Base-by-base conservation (phyloP, 1,139 yeast species). In the Lodderomyces metapsilosis region DNA sequence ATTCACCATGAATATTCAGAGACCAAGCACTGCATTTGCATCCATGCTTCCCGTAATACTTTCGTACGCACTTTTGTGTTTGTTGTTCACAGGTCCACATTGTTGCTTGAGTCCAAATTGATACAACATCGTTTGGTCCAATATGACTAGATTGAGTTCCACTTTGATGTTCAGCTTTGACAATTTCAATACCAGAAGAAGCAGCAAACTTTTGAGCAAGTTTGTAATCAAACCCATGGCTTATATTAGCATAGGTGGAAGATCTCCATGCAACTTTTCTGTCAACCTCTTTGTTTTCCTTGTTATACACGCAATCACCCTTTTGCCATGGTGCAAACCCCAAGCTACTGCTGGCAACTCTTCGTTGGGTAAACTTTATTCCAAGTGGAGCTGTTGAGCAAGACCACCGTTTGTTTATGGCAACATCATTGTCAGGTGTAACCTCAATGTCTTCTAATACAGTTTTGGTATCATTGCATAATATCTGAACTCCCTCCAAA, bases 11-110 rank as follows among this genome's bases (percentile, higher is more conserved):
- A 7, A 34, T 34, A n/a, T 34, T 22, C 3, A 21, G 21, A 15
- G 37, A 34, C 37, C 37, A 34, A 4, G 30, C 31, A 9, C 37
- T n/a, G 13, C 37, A 34, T 24, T 34, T 34, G 21, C 37, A 34
- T 9, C 37, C 37, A 23, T 34, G 17, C 5, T 21, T 25, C n/a
- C 32, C 38, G 16, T 36, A 36, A 4, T 24, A 16, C 8, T 36
- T 13, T 24, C 38, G 13, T 5, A 21, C 38, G n/a, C 33, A 36
- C n/a, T 28, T 36, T 25, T 36, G 38, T 2, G 22, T 36, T 25
- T 36, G 38, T 36, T 36, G 38, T 4, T 34, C 37, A 23, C 30
- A 34, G n/a, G 5, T 15, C 30, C 20, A 34, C 30, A 34, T 23
- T 23, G 30, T 18, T 22, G 20, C 17, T 15, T 34, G 30, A 7